Base-by-base conservation (phyloP, 2,329 filamentous ascomycete species). In the Trichoderma endophyticum region DNA sequence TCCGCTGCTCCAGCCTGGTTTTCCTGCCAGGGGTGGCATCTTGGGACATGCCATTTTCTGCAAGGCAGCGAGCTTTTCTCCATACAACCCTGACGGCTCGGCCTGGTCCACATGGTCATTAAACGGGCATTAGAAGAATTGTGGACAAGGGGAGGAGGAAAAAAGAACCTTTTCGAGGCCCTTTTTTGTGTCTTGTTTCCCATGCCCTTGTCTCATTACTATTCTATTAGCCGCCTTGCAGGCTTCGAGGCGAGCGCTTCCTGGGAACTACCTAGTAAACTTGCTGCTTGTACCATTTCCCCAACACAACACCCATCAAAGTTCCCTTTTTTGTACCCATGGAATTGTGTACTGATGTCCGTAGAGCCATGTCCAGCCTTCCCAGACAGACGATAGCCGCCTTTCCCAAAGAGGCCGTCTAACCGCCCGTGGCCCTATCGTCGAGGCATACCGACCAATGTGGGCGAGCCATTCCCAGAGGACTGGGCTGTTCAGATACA, bases 361-460 rank as follows among this genome's bases (percentile, higher is more conserved):
- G 39, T 54, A 36, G 48, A 63, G 36, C 30, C 6, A 56, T 72
- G 59, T 43, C 71, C 39, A 71, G 71, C 66, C 56, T 57, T 62
- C 57, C 32, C 59, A 39, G 56, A 56, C 71, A 48, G 54, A 54
- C 48, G 71, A 72, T 72, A 72, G 60, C 71, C 71, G 66, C 71
- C 57, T 67, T 59, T 51, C 59, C 32, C 57, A 62, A 70, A 61
- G 30, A 39, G 51, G 32, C n/a, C 54, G 30, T 64, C 64, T 76
- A 76, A 63, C 75, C 75, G 75, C 76, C 74, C 73, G 66, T 59
- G 51, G 67, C 66, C 48, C 36, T 30, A 64, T 48, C 56, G 56
- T 64, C 83, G 83, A 84, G n/a, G 26, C 82, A 73, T 74, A 75
- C 77, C 79, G 83, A 82, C 86, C 86, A 88, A 87, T 88, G 83